These are phyloP conservation scores for Coniochaeta pulveracea DNA, from an alignment of 2,329 filamentous ascomycete species.

Conservation along the genomic window DNA sequence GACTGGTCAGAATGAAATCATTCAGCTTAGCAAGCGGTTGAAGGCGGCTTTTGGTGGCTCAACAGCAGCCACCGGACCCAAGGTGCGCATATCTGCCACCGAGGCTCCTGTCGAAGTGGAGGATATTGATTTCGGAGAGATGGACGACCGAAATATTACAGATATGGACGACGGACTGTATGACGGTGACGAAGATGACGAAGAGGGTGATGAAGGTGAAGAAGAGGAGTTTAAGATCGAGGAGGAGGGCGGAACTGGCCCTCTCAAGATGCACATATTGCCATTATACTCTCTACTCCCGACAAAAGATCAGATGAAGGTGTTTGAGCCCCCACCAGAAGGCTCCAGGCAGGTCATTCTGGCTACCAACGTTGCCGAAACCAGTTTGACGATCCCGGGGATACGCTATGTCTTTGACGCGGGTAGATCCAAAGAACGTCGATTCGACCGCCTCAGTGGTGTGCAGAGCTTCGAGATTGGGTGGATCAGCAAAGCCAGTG, in stretches of 20 bases:
- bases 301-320: constrained; percentile 78
- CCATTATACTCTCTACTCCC: constrained; percentile 89
- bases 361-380: constrained; percentile 95
- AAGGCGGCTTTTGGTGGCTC: constrained; percentile 54
- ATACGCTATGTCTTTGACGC: constrained; percentile 95
- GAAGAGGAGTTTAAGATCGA: constrained; percentile 60
- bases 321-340: constrained; percentile 78
- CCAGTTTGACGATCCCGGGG: constrained; percentile 89
- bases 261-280: constrained; percentile 73
- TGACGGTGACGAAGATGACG: constrained; percentile 49
- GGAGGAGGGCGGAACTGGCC: constrained; percentile 44
- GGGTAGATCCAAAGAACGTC: constrained; percentile 83
- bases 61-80: constrained; percentile 45
- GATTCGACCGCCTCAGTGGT: constrained; percentile 76
- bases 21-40: constrained; percentile 67
- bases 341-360: constrained; percentile 77
- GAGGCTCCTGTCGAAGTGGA: constrained; percentile 76
- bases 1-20: constrained; percentile 88
- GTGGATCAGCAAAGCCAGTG: constrained; percentile 97
- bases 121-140: constrained; percentile 71
- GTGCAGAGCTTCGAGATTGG: constrained; percentile 92
- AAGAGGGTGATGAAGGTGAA: constrained; percentile 44
- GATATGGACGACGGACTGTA: constrained; percentile 43
- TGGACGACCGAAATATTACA: constrained; percentile 51
- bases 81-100: constrained; percentile 63